Base-by-base conservation (phyloP, 805 yeast genomes). In the Sugiyamaella boreocaroliniensis region DNA sequence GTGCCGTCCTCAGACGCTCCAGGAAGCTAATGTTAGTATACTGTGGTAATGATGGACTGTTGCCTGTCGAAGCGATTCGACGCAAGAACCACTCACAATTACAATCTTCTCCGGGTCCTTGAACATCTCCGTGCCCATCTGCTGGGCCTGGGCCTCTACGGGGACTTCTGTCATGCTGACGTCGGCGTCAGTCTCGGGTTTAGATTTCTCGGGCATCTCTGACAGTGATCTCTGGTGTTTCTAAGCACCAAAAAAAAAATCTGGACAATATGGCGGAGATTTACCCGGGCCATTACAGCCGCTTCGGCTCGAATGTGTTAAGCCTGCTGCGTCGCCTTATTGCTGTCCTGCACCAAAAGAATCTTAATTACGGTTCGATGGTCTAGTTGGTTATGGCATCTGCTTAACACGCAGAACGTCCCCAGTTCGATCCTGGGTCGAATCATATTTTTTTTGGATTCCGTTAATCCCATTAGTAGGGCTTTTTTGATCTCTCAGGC, bases 391-490 rank as follows among this genome's bases (percentile, higher is more conserved):
- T 89, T 82, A 90, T 90, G 97, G 96, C 97, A 86, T 87, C 93
- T 89, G 97, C 97, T 88, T 90, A 89, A 90, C 97, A 90, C 97
- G 97, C 96, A 89, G 93, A 87, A 87, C 89, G 97, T 92, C 97
- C 97, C 97, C 97, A 89, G 97, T 92, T 92, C 97, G 97, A 92
- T 89, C 97, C 97, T 90, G 97, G 97, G 97, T 89, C 86, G 83
- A 88, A 85, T 89, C 97, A 89, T 62, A 15, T 68, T 68, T 75
- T 73, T 70, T 50, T n/a, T 43, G n/a, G n/a, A n/a, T n/a, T n/a
- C n/a, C n/a, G n/a, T n/a, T n/a, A n/a, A n/a, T n/a, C n/a, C n/a
- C n/a, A n/a, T n/a, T n/a, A n/a, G n/a, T n/a, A n/a, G n/a, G n/a
- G n/a, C n/a, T n/a, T n/a, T n/a, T n/a, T n/a, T n/a, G n/a, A n/a